Evolutionary conservation across 345 rosid species (phyloP), one percentile per base, ranked within the genome.

Genomic region (Eucalyptus curtisii): DNA sequence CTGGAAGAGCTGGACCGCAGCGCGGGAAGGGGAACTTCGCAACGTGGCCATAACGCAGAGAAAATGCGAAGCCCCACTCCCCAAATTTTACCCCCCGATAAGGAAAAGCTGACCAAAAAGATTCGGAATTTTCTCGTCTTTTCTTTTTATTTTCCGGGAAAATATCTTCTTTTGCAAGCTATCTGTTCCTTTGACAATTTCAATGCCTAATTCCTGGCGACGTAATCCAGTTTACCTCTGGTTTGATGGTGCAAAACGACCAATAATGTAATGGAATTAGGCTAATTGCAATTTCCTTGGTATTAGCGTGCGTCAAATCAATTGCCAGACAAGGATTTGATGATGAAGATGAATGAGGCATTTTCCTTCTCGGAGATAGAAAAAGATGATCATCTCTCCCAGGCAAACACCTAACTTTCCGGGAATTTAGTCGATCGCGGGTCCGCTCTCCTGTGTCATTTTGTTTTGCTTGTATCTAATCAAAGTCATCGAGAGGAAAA

Each of bases 341-440:
- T 17, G 8, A n/a, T 0, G 10, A 64, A 64, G 16, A n/a, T n/a
- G 4, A n/a, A n/a, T 4, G 27, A 24, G 30, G 0, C 6, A 11
- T 10, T 9, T 53, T 10, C 9, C 7, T 61, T 61, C 17, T 64
- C 1, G 76, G 40, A 3, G 7, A 61, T 3, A 7, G 2, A n/a
- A 1, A 30, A 64, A 7, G 6, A n/a, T n/a, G 5, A 64, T 64
- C 19, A n/a, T 64, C 76, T 64, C 76, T 64, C 37, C 76, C 2
- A 4, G 33, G 16, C 76, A 15, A 14, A 64, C 19, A n/a, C 19
- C 76, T n/a, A 64, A 64, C 76, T 64, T 64, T n/a, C 10, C 6
- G 20, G 76, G 76, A 64, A 64, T 64, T 7, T n/a, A 14, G 16
- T 15, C 4, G 10, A 31, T 64, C 10, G 76, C 19, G 40, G 76